Conservation (phyloP, 2,329 filamentous ascomycete species). For the Emmonsiellopsis sp. region DNA sequence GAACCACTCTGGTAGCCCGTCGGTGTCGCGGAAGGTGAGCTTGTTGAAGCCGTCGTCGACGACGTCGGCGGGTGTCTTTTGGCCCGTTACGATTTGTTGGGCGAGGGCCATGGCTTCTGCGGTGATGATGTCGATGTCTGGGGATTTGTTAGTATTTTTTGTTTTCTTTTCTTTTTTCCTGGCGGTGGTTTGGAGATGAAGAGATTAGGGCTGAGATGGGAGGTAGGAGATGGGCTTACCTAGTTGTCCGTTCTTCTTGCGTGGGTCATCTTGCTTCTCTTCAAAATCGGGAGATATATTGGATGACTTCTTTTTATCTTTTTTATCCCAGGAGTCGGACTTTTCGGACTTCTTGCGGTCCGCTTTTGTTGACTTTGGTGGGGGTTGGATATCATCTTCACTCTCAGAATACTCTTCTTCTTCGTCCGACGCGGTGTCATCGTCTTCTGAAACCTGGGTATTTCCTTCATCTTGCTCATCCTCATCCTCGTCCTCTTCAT, state of each 20-base stretch:
- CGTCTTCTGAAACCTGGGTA: neutral
- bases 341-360: conserved; percentile 15
- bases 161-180: neutral
- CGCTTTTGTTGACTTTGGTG: conserved; percentile 14
- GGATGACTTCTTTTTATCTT: conserved; percentile 5
- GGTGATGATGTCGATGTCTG: conserved; percentile 97
- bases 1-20: conserved; percentile 96
- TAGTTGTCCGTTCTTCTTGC: conserved; percentile 34
- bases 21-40: conserved; percentile 78
- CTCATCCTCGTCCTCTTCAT: conserved; percentile 33
- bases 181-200: neutral
- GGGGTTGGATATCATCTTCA: neutral
- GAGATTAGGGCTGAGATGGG: neutral
- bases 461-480: conserved; percentile 22
- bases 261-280: conserved; percentile 28
- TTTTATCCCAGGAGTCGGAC: conserved; percentile 15
- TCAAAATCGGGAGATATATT: conserved; percentile 29
- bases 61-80: conserved; percentile 69
- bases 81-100: conserved; percentile 78
- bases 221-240: conserved; percentile 27
- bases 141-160: conserved; percentile 5
- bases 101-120: conserved; percentile 97
- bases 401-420: conserved; percentile 17
- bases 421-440: conserved; percentile 29
- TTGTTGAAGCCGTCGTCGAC: conserved; percentile 92